Evolutionary conservation across 495 filamentous ascomycete species (phyloP).

Genomic region (Aspergillus biplanus): DNA sequence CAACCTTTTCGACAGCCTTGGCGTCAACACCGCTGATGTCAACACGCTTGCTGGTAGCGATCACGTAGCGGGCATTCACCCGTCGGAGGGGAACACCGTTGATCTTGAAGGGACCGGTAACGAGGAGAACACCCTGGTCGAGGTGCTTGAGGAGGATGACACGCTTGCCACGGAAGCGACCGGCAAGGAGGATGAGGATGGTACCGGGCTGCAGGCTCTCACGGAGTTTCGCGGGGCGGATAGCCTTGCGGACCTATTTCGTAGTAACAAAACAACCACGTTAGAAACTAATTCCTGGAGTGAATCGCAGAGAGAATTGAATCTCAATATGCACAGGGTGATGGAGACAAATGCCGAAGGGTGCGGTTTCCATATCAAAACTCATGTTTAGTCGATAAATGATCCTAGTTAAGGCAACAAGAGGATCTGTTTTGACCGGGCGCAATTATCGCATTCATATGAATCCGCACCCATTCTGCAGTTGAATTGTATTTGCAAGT

Average conservation of each 20-base stretch:
- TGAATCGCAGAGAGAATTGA: not conserved
- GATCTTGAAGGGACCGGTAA: conserved; percentile 99
- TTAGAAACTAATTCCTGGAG: conserved; percentile 34
- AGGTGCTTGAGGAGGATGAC: conserved; percentile 98
- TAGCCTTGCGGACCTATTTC: conserved; percentile 87
- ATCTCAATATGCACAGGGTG: not conserved
- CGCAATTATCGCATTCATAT: conserved; percentile 40
- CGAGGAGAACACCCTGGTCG: conserved; percentile 93
- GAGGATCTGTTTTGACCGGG: conserved; percentile 23
- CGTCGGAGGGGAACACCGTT: conserved; percentile 98
- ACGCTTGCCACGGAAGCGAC: conserved; percentile 99
- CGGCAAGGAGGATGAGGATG: conserved; percentile 97
- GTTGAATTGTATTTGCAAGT: conserved; percentile 15
- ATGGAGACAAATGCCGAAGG: conserved; percentile 6
- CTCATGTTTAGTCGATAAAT: conserved; percentile 21
- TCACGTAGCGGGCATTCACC: conserved; percentile 98
- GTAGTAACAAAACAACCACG: conserved; percentile 30
- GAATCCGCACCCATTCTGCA: conserved; percentile 30
- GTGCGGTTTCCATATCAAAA: conserved; percentile 33
- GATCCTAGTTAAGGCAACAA: conserved; percentile 17
- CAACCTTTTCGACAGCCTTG: conserved; percentile 82
- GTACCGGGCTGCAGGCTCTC: conserved; percentile 87
- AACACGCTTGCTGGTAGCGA: conserved; percentile 90
- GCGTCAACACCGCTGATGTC: conserved; percentile 82
- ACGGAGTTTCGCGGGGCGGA: conserved; percentile 82